Base-by-base conservation (phyloP, 306 rosid genomes). In the Mucuna pruriens region DNA sequence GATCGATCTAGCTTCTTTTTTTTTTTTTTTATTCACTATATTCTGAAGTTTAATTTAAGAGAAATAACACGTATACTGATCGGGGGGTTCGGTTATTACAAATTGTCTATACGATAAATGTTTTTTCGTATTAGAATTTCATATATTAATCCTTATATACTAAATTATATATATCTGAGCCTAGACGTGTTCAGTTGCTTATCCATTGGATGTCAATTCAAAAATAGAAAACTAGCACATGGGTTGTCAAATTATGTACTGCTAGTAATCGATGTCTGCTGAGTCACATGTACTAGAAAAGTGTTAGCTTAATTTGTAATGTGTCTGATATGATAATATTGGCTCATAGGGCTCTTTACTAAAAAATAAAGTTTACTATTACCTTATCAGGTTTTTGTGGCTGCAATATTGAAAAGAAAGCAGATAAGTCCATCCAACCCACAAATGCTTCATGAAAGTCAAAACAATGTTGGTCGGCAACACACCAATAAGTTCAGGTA, bases 331-430 rank as follows among this genome's bases (percentile, higher is more conserved):
- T n/a, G 48, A 42, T 42, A 42, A 42, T 42, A 9, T 9, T 39
- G 44, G 44, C 44, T 39, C 44, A n/a, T n/a, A 39, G 1, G 45
- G 10, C 48, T 42, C 15, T 39, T 42, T 9, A 42, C 48, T 42
- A 10, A 42, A 42, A 42, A 44, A 44, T 40, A 7, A 0, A 38
- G 49, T 29, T 29, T 29, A 29, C 31, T 29, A 29, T 44, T 65
- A 20, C 7, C 48, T 34, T 25, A n/a, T 66, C 85, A 94, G 98
- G 98, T 94, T 26, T 84, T 94, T 89, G 98, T 94, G 64, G 97
- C 97, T 79, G 95, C 98, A 62, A 71, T 89, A 42, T 76, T 84
- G 42, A 94, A 94, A 64, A 92, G 98, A 83, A 94, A 90, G 78
- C 91, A 74, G 71, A 80, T 26, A 25, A 68, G 79, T 83, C 90